Conservation (phyloP, 2,329 filamentous ascomycete genomes). For the Dactylellina cionopaga region DNA sequence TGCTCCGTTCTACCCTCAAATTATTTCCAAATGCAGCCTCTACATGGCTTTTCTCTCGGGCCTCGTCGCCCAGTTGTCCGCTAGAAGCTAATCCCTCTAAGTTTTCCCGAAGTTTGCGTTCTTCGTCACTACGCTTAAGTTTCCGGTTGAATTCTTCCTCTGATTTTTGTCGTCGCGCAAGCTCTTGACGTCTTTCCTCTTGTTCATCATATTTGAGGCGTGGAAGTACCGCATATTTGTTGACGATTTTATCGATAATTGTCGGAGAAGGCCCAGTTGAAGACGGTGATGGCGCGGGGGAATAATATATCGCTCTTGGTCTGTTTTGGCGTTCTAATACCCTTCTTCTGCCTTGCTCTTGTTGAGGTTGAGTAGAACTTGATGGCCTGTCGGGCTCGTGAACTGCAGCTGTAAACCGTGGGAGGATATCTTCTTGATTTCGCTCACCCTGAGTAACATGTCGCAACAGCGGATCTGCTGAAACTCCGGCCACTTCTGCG, state of each 20-base stretch:
- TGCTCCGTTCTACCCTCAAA: not conserved
- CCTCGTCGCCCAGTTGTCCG: not conserved
- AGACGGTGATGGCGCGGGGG: not conserved
- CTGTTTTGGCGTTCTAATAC: not conserved
- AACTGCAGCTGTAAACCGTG: too few relatives aligned
- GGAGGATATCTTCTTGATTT: not conserved
- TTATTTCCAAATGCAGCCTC: not conserved
- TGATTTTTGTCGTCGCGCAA: slow-evolving; percentile 9
- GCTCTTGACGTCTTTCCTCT: not conserved
- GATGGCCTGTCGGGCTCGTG: too few relatives aligned
- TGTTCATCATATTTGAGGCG: slow-evolving; percentile 14
- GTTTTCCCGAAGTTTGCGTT: not conserved
- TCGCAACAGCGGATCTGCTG: not conserved
- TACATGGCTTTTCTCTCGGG: not conserved
- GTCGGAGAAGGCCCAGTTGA: not conserved
- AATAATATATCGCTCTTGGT: slow-evolving; percentile 8
- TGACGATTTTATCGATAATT: slow-evolving; percentile 13
- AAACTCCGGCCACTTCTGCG: not conserved
- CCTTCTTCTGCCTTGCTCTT: not conserved
- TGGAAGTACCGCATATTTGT: slow-evolving; percentile 27
- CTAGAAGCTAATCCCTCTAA: slow-evolving; percentile 4
- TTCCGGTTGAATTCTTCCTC: slow-evolving; percentile 37
- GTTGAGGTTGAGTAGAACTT: too few relatives aligned
- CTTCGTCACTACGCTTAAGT: not conserved
- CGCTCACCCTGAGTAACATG: not conserved